Conservation (phyloP, 225 moss, liverwort and hornwort species). For the Anthoceros angustus region DNA sequence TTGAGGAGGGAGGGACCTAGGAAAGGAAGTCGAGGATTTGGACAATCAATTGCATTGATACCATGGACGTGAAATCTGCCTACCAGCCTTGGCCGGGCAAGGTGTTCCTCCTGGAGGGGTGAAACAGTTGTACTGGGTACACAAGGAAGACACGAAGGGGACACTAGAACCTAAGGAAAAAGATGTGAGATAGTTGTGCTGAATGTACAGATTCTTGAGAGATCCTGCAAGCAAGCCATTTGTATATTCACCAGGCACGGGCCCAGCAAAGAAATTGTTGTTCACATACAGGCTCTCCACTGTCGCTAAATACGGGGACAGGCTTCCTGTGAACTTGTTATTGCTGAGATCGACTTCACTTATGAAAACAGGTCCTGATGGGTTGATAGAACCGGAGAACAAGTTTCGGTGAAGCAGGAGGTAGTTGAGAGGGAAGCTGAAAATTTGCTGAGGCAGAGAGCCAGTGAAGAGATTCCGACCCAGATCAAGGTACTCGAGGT, state of each 20-base stretch:
- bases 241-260: constrained; percentile 24
- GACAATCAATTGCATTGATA: background rate
- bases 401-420: constrained; percentile 19
- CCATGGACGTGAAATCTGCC: background rate
- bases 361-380: constrained; percentile 16
- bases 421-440: constrained; percentile 24
- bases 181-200: constrained; percentile 23
- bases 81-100: constrained; percentile 16
- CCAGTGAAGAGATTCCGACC: constrained; percentile 19
- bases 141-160: constrained; percentile 22
- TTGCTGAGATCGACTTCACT: constrained; percentile 24
- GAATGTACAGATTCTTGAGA: constrained; percentile 18
- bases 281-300: constrained; percentile 23
- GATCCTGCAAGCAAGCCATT: constrained; percentile 18
- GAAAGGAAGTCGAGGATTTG: background rate
- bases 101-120: constrained; percentile 18
- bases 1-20: background rate
- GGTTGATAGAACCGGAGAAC: constrained; percentile 17
- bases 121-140: constrained; percentile 29
- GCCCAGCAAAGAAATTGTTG: constrained; percentile 25
- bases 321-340: constrained; percentile 22
- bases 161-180: constrained; percentile 23
- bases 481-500: constrained; percentile 23
- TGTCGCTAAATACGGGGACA: constrained; percentile 18
- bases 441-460: constrained; percentile 18